A percentile compares a stretch with the other conserved stretches of the same genome.
Evolutionary conservation across 768 basidiomycete species (phyloP).

Genomic region (Psilocybe cyanescens): DNA sequence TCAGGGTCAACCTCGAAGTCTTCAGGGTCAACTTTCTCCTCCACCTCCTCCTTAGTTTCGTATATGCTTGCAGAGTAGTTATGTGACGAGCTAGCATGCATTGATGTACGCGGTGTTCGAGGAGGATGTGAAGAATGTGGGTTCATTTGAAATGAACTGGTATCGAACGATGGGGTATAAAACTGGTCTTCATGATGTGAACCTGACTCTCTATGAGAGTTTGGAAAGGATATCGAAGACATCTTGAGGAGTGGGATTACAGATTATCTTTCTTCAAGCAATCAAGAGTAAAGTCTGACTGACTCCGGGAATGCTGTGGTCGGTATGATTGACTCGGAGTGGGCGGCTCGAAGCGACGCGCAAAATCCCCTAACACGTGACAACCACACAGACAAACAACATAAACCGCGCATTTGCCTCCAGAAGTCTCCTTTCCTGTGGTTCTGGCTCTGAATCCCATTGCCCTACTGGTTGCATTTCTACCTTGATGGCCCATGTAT

Average conservation of each 20-base stretch:
- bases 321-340: constrained; percentile 13
- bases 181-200: constrained; percentile 52
- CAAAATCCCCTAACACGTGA: constrained; percentile 22
- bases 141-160: constrained; percentile 77
- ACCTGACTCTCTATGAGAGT: constrained; percentile 37
- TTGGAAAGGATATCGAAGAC: constrained; percentile 72
- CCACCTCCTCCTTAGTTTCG: constrained; percentile 45
- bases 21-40: constrained; percentile 39
- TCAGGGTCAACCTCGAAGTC: constrained; percentile 55
- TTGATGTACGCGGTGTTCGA: constrained; percentile 68
- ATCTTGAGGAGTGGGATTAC: constrained; percentile 35
- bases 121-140: constrained; percentile 81
- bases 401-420: constrained; percentile 9
- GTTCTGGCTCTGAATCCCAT: background rate
- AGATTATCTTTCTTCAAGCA: background rate
- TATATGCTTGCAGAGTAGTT: constrained; percentile 46
- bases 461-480: background rate
- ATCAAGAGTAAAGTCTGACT: constrained; percentile 1
- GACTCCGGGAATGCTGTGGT: constrained; percentile 8
- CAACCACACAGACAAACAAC: constrained; percentile 20
- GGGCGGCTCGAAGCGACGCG: constrained; percentile 7
- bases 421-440: constrained; percentile 3
- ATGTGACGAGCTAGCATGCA: constrained; percentile 38
- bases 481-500: constrained; percentile 23
- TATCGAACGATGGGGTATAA: constrained; percentile 64